Evolutionary conservation across 495 filamentous ascomycete species (phyloP).

Genomic region (Parachaetomium inaequale): DNA sequence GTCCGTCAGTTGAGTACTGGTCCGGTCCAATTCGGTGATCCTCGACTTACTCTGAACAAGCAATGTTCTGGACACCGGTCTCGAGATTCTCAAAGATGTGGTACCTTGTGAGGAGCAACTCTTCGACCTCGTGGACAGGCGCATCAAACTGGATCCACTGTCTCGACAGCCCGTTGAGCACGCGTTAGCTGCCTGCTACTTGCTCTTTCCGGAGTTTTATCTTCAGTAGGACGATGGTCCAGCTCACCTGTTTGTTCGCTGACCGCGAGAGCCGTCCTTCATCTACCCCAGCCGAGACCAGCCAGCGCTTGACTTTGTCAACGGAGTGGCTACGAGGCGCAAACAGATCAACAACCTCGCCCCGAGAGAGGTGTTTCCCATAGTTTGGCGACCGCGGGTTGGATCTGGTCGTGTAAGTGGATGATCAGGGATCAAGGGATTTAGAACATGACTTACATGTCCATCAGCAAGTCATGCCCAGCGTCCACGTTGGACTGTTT

Average conservation of each 20-base stretch:
- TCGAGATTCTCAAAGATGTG: slow-evolving; percentile 49
- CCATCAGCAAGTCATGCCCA: slow-evolving; percentile 33
- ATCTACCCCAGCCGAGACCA: slow-evolving; percentile 49
- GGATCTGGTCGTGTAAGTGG: slow-evolving; percentile 71
- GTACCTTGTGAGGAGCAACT: slow-evolving; percentile 53
- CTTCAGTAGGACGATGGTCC: slow-evolving; percentile 17
- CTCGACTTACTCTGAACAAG: slow-evolving; percentile 25
- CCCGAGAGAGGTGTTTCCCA: slow-evolving; percentile 49
- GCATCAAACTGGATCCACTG: slow-evolving; percentile 55
- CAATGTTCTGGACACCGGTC: slow-evolving; percentile 29
- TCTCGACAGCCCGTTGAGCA: background rate
- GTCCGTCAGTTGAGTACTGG: background rate
- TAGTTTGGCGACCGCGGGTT: slow-evolving; percentile 58
- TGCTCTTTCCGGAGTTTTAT: slow-evolving; percentile 19
- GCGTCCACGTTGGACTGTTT: slow-evolving; percentile 31
- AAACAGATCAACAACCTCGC: slow-evolving; percentile 53
- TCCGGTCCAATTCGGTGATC: too few relatives aligned
- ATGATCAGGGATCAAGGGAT: slow-evolving; percentile 25
- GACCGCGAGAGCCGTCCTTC: slow-evolving; percentile 23
- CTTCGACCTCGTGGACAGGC: slow-evolving; percentile 49
- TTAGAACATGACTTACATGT: slow-evolving; percentile 30
- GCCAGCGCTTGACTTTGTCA: slow-evolving; percentile 47
- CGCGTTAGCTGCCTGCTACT: slow-evolving; percentile 10
- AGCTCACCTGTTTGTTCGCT: slow-evolving; percentile 33
- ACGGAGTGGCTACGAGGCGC: slow-evolving; percentile 43